Percentiles rank a stretch among this genome's conserved stretches.
phyloP scores from a whole-genome alignment of 75 land plant species.

The Gnetum montanum region DNA sequence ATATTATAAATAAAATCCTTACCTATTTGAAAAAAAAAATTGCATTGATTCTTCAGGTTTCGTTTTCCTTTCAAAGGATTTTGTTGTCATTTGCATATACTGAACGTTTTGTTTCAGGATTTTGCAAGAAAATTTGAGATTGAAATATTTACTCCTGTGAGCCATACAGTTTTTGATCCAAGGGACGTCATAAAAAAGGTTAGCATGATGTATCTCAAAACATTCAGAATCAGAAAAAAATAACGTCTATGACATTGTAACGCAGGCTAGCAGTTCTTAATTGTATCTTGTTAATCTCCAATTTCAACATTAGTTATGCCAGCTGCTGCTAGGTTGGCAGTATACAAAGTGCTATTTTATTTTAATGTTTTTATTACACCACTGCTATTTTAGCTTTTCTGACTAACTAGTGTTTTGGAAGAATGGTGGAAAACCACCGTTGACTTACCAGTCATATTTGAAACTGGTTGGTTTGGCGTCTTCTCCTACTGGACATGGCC shows the following conservation, averaged over 20 bases:
- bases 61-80: too few relatives aligned
- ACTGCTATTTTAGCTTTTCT: background rate
- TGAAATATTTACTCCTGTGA: slow-evolving; percentile 71
- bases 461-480: slow-evolving; percentile 63
- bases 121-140: slow-evolving; percentile 48
- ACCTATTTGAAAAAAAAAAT: background rate
- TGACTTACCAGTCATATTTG: slow-evolving; percentile 79
- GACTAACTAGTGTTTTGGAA: too few relatives aligned
- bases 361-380: background rate
- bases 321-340: too few relatives aligned
- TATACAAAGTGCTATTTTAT: background rate
- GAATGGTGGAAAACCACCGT: slow-evolving; percentile 87
- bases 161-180: slow-evolving; percentile 84
- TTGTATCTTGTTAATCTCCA: too few relatives aligned
- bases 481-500: slow-evolving; percentile 25
- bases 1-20: background rate
- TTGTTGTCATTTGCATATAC: too few relatives aligned
- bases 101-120: slow-evolving; percentile 56
- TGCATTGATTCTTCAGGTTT: too few relatives aligned
- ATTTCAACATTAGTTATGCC: background rate
- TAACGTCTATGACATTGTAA: too few relatives aligned
- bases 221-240: too few relatives aligned
- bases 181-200: slow-evolving; percentile 74
- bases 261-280: too few relatives aligned
- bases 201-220: too few relatives aligned